Percentiles rank a stretch among this genome's conserved stretches.
phyloP scores from a whole-genome alignment of 164 flowering plant species.

The Dillenia turbinata region DNA sequence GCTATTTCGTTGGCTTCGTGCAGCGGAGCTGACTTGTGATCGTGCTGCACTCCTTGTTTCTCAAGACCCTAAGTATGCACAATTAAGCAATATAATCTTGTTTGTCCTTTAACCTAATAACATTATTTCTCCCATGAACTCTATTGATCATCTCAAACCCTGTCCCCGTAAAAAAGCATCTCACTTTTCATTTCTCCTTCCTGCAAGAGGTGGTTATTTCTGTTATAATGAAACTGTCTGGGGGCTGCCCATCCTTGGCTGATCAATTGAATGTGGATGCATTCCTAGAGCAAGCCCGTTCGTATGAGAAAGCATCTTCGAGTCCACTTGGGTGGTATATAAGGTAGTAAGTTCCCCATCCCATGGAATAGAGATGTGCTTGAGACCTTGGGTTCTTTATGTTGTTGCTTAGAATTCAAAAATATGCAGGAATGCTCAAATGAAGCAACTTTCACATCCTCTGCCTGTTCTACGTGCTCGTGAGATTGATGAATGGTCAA shows the following conservation, averaged over 20 bases:
- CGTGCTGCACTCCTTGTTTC: constrained; percentile 98
- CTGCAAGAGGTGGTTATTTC: constrained; percentile 97
- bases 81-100: not conserved
- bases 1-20: constrained; percentile 88
- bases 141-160: not conserved
- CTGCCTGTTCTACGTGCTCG: constrained; percentile 94
- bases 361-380: not conserved
- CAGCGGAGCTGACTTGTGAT: constrained; percentile 96
- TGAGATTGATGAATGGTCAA: constrained; percentile 96
- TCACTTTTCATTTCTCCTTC: constrained; percentile 17
- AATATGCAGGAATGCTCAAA: constrained; percentile 87
- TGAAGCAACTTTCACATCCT: constrained; percentile 93
- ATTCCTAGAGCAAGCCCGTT: constrained; percentile 96
- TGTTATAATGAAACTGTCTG: constrained; percentile 95
- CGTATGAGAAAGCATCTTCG: constrained; percentile 94
- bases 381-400: not conserved
- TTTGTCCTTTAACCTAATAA: not conserved
- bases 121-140: not conserved
- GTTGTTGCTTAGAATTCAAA: constrained; percentile 2
- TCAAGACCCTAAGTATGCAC: constrained; percentile 82
- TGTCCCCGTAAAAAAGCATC: constrained; percentile 2
- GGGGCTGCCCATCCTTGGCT: constrained; percentile 91
- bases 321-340: constrained; percentile 94
- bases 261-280: constrained; percentile 97
- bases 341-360: constrained; percentile 37